Base-by-base conservation (phyloP, 352 stramenopile species). In the Globisporangium carolinianum region DNA sequence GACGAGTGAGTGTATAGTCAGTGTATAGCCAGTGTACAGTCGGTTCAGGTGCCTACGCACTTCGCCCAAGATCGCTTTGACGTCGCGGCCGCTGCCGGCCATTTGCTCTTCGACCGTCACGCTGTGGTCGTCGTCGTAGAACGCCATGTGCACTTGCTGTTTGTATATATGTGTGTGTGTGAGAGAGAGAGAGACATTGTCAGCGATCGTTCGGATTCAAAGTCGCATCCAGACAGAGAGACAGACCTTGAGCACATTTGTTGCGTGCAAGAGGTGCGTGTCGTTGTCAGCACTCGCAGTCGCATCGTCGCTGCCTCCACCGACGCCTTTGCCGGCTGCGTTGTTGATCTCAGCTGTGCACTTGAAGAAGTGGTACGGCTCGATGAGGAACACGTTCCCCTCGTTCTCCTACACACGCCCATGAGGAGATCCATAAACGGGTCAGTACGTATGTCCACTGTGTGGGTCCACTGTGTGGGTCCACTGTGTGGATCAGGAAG, bases 291-390 rank as follows among this genome's bases (percentile, higher is more conserved):
- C 37, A 9, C 69, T 58, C 1, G 63, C 46, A 11, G 73, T 69
- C 36, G 69, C 62, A 37, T 69, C 66, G 47, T 85, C 75, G n/a
- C 75, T 64, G n/a, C 74, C 63, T 1, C 65, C 76, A 14, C 74
- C 51, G 2, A 79, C 56, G 24, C 72, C 70, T 36, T 69, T 73
- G 8, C 84, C 82, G 5, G 84, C 83, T 0, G 82, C 74, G 51
- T 94, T 94, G 62, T 94, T 94, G 65, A 94, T 86, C 61, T 94
- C 84, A 11, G 76, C 75, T 5, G 73, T 83, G 55, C 75, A 83
- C 45, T 91, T 90, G 62, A 94, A 94, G 57, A 76, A 89, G 58
- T 89, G 84, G 38, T 87, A 94, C 5, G 84, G 80, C 61, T 94
- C 81, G 47, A 94, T 94, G 39, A 94, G 58, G 53, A 94, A 89